phyloP scores from a whole-genome alignment of 2,329 filamentous ascomycete genomes.

The Monosporascus sp. region DNA sequence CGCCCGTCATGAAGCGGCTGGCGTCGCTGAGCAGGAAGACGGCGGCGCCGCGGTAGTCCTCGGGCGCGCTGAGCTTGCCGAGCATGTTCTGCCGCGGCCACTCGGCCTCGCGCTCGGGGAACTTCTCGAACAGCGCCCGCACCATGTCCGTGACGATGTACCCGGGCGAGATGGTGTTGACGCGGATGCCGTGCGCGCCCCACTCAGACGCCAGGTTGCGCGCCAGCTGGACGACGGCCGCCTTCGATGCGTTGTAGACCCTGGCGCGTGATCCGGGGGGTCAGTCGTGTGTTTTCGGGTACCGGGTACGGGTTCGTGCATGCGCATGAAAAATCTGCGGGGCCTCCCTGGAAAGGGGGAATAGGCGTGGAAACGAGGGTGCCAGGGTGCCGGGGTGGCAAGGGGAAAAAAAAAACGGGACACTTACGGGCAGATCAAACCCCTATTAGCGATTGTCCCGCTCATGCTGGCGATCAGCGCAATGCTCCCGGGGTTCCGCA shows the following conservation, averaged over 20 bases:
- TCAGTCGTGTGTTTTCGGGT: too few relatives aligned
- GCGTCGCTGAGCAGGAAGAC: conserved; percentile 64
- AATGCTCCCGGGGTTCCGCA: conserved; percentile 55
- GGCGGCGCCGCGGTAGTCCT: conserved; percentile 67
- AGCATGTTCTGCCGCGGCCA: conserved; percentile 90
- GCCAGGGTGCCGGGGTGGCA: neutral
- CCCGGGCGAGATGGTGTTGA: conserved; percentile 76
- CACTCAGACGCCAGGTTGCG: conserved; percentile 69
- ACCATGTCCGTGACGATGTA: conserved; percentile 84
- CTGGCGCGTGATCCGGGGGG: conserved; percentile 32
- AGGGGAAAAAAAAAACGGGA: neutral
- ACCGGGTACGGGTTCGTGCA: too few relatives aligned
- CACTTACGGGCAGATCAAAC: conserved; percentile 54
- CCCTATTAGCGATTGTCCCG: conserved; percentile 59
- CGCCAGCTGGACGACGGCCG: conserved; percentile 65
- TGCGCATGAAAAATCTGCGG: too few relatives aligned
- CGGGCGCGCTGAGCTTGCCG: conserved; percentile 58
- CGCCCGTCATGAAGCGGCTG: conserved; percentile 65
- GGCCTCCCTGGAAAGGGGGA: neutral
- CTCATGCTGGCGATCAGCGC: conserved; percentile 68
- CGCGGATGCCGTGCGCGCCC: conserved; percentile 67
- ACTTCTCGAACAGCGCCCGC: conserved; percentile 68
- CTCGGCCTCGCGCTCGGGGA: conserved; percentile 59
- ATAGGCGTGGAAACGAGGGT: neutral
- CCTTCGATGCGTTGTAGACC: conserved; percentile 74